Evolutionary conservation across 306 rosid species (phyloP).

Genomic region (Vigna trinervia): DNA sequence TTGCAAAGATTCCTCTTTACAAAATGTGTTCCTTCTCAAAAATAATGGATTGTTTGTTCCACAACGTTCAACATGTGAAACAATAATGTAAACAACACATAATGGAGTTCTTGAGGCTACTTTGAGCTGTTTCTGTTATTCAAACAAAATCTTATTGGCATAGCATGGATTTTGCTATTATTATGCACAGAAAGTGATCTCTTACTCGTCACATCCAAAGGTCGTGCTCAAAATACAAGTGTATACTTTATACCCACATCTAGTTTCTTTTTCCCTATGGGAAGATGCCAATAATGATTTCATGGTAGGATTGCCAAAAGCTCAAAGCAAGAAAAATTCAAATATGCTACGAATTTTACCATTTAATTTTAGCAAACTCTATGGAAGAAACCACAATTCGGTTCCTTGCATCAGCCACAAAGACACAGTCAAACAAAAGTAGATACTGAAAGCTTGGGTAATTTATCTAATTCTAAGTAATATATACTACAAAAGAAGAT

Average conservation of each 20-base stretch:
- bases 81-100: background rate
- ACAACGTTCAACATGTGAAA: background rate
- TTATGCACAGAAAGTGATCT: background rate
- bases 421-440: background rate
- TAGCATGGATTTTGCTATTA: background rate
- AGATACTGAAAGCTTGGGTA: background rate
- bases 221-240: background rate
- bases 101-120: background rate
- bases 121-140: background rate
- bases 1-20: background rate
- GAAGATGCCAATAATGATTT: background rate
- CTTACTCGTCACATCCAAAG: background rate
- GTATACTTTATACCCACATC: background rate
- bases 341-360: background rate
- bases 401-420: slow-evolving; percentile 1
- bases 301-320: background rate
- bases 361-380: background rate
- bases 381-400: background rate
- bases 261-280: background rate
- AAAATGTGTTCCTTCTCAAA: background rate
- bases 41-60: background rate
- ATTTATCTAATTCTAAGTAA: background rate
- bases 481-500: background rate
- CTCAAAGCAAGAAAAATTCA: background rate
- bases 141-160: background rate